Conservation (phyloP, 768 basidiomycete genomes). For the Tulasnella sp. region DNA sequence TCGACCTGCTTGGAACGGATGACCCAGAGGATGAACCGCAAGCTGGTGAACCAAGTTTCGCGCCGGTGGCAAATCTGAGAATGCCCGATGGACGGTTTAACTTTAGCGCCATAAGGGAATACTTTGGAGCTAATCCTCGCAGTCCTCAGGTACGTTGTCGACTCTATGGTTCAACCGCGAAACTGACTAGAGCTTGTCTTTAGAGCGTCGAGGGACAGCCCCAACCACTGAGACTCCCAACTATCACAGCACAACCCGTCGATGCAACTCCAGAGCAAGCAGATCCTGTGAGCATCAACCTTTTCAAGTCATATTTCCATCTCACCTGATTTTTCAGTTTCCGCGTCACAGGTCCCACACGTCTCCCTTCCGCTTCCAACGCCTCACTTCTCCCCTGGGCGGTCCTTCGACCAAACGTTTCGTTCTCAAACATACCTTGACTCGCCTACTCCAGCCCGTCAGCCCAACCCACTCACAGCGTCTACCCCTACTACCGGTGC, state of each 20-base stretch:
- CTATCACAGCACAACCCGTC: neutral
- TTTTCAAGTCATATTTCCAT: neutral
- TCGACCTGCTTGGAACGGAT: constrained; percentile 13
- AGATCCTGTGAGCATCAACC: neutral
- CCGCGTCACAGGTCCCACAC: constrained; percentile 1
- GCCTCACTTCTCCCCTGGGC: neutral
- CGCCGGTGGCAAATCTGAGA: constrained; percentile 2
- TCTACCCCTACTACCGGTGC: neutral
- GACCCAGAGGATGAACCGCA: constrained; percentile 10
- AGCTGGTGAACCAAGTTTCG: neutral
- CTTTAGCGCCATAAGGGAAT: neutral
- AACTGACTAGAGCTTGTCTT: neutral
- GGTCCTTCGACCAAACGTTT: constrained; percentile 9
- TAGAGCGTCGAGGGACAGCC: neutral
- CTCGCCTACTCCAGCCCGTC: neutral
- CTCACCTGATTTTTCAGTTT: constrained; percentile 2
- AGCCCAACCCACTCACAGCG: neutral
- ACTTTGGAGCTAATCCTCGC: neutral
- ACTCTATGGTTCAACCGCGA: neutral
- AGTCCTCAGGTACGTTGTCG: neutral
- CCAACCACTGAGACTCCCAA: neutral
- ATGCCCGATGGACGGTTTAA: neutral
- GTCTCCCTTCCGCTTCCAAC: constrained; percentile 1
- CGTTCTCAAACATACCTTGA: constrained; percentile 3
- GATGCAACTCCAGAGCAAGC: neutral